Evolutionary conservation across 2,329 filamentous ascomycete genomes (phyloP), one percentile per base, ranked within the genome.

Genomic region (Penicillium corylophilum): DNA sequence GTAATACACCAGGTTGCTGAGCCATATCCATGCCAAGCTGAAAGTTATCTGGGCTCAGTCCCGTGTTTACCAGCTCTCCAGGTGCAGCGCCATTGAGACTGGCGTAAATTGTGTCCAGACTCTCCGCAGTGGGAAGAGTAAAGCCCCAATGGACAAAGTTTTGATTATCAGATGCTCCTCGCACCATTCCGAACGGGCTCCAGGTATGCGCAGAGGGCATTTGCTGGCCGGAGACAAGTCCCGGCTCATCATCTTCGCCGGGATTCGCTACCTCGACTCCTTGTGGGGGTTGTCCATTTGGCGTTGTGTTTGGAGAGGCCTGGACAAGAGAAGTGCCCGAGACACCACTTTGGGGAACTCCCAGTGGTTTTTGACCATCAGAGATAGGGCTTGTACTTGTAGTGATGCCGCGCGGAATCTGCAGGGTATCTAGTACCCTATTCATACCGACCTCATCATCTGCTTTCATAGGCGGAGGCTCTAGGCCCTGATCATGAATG

Each of bases 401-500:
- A 15, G 55, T n/a, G 9, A 60, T 36, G 12, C 55, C 60, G 18
- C 68, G 67, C 16, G 65, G 59, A 23, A 69, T 69, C 48, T 69
- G 64, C 12, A 73, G 63, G 7, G 69, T 72, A 28, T 73, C 70
- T 28, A 73, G 50, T 6, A 73, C 69, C 48, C 68, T 61, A n/a
- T 69, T 71, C 57, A 73, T 71, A 1, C 64, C 69, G 20, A 57
- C 57, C 46, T 72, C 70, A 50, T 72, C 71, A 24, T 71, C 70
- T 5, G 64, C 61, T 5, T 69, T 62, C 74, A 76, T 75, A 0
- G 59, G 54, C 1, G 74, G 74, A 2, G 70, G 68, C 26, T 71
- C 63, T 3, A 76, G 60, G 3, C 71, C 71, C 56, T 73, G 63
- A 16, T 74, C 70, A 40, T 67, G 55, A n/a, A 76, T 76, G 26